Percentiles rank a stretch among this genome's conserved stretches.
phyloP scores from a whole-genome alignment of 2,329 filamentous ascomycete genomes.

The Xylogone sp. region DNA sequence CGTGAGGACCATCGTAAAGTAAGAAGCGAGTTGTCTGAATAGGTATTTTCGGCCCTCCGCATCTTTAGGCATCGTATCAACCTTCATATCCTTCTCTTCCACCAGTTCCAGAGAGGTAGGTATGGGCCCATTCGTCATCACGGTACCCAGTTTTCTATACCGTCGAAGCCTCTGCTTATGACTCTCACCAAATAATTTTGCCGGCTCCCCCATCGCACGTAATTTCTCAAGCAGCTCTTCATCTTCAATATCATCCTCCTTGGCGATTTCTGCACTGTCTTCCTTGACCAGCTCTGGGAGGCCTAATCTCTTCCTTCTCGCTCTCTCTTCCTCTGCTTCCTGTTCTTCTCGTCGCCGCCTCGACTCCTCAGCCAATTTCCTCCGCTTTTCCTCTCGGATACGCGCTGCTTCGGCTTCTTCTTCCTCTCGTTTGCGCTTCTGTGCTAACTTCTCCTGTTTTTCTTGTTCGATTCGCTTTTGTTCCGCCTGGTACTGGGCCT shows the following conservation, averaged over 20 bases:
- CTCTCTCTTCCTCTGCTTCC: constrained; percentile 69
- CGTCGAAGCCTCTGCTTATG: constrained; percentile 66
- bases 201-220: constrained; percentile 69
- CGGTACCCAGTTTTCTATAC: constrained; percentile 61
- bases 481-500: constrained; percentile 76
- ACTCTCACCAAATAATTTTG: constrained; percentile 74
- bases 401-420: constrained; percentile 70
- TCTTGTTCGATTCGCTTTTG: constrained; percentile 71
- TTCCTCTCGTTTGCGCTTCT: constrained; percentile 87
- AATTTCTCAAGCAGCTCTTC: constrained; percentile 67
- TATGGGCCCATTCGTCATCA: constrained; percentile 72
- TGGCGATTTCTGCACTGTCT: constrained; percentile 40
- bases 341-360: constrained; percentile 64
- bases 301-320: constrained; percentile 71
- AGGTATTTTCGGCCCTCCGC: constrained; percentile 65
- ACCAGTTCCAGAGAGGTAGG: constrained; percentile 79
- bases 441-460: constrained; percentile 63
- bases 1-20: constrained; percentile 91
- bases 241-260: constrained; percentile 63
- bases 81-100: constrained; percentile 84
- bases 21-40: constrained; percentile 84
- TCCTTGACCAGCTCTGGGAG: constrained; percentile 67
- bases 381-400: constrained; percentile 76
- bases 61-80: constrained; percentile 61
- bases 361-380: constrained; percentile 77